These are phyloP conservation scores for Acidomyces sp. DNA, from an alignment of 495 filamentous ascomycete species.

Conservation along the genomic window DNA sequence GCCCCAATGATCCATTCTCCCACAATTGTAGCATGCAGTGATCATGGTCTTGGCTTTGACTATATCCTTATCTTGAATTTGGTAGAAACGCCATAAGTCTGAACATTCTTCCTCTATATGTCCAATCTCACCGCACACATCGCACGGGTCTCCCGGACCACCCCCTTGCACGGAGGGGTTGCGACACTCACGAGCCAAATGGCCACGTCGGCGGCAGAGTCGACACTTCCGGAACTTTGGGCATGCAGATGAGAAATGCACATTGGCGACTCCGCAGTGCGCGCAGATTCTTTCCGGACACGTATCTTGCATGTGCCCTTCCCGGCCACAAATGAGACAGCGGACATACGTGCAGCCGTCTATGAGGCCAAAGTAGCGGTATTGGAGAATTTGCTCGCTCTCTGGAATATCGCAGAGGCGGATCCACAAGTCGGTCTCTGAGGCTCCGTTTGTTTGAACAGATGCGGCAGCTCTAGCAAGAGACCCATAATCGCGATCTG, in stretches of 20 bases:
- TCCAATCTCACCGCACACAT: constrained; percentile 1
- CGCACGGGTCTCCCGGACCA: constrained; percentile 4
- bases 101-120: constrained; percentile 16
- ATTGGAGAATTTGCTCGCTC: constrained; percentile 6
- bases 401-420: not conserved
- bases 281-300: constrained; percentile 6
- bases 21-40: constrained; percentile 16
- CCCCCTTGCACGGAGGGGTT: not conserved
- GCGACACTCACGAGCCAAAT: not conserved
- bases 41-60: not conserved
- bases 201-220: constrained; percentile 11
- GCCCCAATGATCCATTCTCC: constrained; percentile 7
- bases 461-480: no score
- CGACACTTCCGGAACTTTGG: constrained; percentile 8
- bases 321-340: constrained; percentile 8
- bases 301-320: constrained; percentile 3
- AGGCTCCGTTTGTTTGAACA: no score
- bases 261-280: constrained; percentile 1
- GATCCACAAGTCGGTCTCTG: no score
- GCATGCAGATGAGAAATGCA: constrained; percentile 10
- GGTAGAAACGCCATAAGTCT: constrained; percentile 6
- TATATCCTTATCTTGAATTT: not conserved
- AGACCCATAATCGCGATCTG: no score
- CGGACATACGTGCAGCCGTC: not conserved
- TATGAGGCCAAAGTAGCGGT: constrained; percentile 10